Percentiles rank a stretch among this genome's conserved stretches.
Conservation (phyloP, 75 land plant genomes). For the Pinus taeda region DNA sequence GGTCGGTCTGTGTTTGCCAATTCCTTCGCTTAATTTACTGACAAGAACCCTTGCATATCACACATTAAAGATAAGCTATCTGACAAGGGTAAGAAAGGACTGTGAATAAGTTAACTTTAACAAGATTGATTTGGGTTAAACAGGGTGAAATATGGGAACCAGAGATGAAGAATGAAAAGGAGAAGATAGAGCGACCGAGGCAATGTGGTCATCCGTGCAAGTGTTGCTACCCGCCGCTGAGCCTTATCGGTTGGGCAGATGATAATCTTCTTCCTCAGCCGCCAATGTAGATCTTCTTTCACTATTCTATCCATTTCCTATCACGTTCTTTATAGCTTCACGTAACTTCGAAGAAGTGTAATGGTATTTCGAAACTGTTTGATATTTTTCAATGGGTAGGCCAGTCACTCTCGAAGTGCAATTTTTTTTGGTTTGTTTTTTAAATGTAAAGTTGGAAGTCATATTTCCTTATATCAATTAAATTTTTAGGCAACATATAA, state of each 20-base stretch:
- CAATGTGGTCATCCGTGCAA: slow-evolving; percentile 30
- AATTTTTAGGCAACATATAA: too few species aligned
- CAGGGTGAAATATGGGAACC: neutral
- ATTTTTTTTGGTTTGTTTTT: too few species aligned
- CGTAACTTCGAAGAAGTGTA: too few species aligned
- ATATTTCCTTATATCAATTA: too few species aligned
- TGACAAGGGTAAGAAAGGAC: neutral
- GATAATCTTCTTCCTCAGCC: neutral
- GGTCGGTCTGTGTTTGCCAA: slow-evolving; percentile 3
- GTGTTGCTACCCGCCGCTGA: slow-evolving; percentile 70
- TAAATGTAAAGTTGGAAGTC: too few species aligned
- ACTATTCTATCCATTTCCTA: neutral
- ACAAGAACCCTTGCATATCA: neutral
- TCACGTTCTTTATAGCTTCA: neutral
- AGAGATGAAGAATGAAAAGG: neutral
- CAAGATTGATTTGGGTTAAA: neutral
- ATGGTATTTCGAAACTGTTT: too few species aligned
- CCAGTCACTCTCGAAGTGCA: too few species aligned
- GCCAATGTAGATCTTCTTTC: neutral
- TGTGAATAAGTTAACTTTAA: too few species aligned
- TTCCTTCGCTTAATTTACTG: neutral
- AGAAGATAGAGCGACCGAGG: slow-evolving; percentile 12
- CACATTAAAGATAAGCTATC: slow-evolving; percentile 4
- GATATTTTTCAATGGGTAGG: too few species aligned
- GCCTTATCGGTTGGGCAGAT: slow-evolving; percentile 49